These are phyloP conservation scores for Penicillium nucicola DNA, from an alignment of 495 filamentous ascomycete species.

Conservation along the genomic window DNA sequence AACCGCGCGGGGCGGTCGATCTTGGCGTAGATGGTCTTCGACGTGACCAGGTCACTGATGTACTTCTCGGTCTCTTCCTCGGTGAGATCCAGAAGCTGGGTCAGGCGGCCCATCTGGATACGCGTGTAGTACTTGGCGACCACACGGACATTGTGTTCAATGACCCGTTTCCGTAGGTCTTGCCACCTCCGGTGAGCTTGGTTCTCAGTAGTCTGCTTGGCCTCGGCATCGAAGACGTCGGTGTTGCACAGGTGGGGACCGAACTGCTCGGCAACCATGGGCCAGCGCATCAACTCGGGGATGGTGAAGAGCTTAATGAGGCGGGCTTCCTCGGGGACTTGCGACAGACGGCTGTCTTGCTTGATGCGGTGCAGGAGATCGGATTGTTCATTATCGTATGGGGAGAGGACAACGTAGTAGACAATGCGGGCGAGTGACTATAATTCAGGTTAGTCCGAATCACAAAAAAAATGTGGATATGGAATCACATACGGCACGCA, in stretches of 20 bases:
- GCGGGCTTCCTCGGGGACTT: slow-evolving; percentile 69
- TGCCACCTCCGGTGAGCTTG: slow-evolving; percentile 83
- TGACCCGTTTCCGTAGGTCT: slow-evolving; percentile 94
- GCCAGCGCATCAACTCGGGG: slow-evolving; percentile 97
- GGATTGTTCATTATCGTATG: slow-evolving; percentile 97
- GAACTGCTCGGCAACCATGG: slow-evolving; percentile 80
- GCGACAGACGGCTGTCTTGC: slow-evolving; percentile 58
- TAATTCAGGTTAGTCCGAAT: slow-evolving; percentile 3
- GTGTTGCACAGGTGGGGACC: slow-evolving; percentile 85
- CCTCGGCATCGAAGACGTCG: slow-evolving; percentile 70
- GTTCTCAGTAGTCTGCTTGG: slow-evolving; percentile 61
- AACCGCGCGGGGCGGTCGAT: slow-evolving; percentile 92
- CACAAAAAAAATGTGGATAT: not conserved
- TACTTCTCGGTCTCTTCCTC: slow-evolving; percentile 98
- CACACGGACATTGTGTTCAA: slow-evolving; percentile 97
- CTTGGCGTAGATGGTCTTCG: slow-evolving; percentile 95
- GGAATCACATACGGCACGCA: slow-evolving; percentile 67
- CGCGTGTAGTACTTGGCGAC: slow-evolving; percentile 98
- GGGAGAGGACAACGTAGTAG: slow-evolving; percentile 94
- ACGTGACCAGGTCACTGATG: slow-evolving; percentile 89
- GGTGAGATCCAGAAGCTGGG: slow-evolving; percentile 82
- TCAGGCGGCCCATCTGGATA: slow-evolving; percentile 85
- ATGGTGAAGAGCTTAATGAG: slow-evolving; percentile 92
- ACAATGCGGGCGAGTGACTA: slow-evolving; percentile 88
- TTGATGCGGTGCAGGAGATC: slow-evolving; percentile 93